A percentile compares a stretch with the other conserved stretches of the same genome.
phyloP scores from a whole-genome alignment of 805 yeast species.

The Lachancea sp. region DNA sequence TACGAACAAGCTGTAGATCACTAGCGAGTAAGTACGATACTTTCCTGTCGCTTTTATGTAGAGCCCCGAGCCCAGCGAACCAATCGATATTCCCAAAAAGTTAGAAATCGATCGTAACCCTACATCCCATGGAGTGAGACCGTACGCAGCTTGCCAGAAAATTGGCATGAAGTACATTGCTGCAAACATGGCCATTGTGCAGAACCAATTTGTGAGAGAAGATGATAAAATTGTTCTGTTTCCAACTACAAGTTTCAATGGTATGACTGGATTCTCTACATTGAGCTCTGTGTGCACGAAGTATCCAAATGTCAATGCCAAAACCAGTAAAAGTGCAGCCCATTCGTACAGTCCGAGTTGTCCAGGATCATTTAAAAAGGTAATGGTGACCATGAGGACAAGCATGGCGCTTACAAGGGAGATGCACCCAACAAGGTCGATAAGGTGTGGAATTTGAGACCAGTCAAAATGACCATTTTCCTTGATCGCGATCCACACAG shows the following conservation, averaged over 20 bases:
- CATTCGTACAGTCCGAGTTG: constrained; percentile 24
- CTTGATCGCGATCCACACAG: constrained; percentile 3
- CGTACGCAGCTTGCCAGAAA: constrained; percentile 50
- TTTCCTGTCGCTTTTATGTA: constrained; percentile 64
- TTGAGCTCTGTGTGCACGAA: constrained; percentile 35
- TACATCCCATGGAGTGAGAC: constrained; percentile 47
- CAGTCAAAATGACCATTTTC: constrained; percentile 30
- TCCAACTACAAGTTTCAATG: constrained; percentile 45
- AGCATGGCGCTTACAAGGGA: constrained; percentile 53
- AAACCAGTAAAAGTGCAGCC: constrained; percentile 32
- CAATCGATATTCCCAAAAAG: constrained; percentile 60
- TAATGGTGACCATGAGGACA: constrained; percentile 55
- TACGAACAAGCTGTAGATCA: constrained; percentile 38
- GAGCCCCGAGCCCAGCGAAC: constrained; percentile 61
- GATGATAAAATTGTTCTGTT: constrained; percentile 59
- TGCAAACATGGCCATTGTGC: constrained; percentile 61
- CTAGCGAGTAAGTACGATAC: constrained; percentile 45
- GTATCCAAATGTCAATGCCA: constrained; percentile 26
- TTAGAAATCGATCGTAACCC: constrained; percentile 53
- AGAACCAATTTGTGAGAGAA: constrained; percentile 62
- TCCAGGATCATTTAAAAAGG: constrained; percentile 48
- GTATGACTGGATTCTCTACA: constrained; percentile 60
- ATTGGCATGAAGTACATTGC: constrained; percentile 66
- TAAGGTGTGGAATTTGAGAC: constrained; percentile 40
- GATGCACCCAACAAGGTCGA: constrained; percentile 63